A percentile compares a stretch with the other conserved stretches of the same genome.
phyloP scores from a whole-genome alignment of 495 filamentous ascomycete genomes.

The Penicillium crystallinum region DNA sequence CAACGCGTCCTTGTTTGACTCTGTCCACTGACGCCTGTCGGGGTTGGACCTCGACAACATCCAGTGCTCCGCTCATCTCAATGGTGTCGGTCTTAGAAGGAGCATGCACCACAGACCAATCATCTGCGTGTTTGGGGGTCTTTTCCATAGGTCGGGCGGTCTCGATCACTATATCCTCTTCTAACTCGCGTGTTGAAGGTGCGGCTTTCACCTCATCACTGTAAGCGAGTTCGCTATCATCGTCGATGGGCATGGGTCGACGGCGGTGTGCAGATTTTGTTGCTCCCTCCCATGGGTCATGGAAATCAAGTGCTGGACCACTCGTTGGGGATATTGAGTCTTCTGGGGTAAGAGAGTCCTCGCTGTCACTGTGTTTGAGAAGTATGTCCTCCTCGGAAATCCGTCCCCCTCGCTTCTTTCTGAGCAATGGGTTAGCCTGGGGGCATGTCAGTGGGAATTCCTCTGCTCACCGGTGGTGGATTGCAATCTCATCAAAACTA shows the following conservation, averaged over 20 bases:
- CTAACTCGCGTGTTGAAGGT: not conserved
- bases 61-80: constrained; percentile 20
- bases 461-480: constrained; percentile 35
- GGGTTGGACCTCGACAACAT: constrained; percentile 21
- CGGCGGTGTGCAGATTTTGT: not conserved
- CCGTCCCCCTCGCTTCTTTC: constrained; percentile 4
- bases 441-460: not conserved
- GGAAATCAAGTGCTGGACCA: constrained; percentile 10
- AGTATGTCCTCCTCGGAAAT: constrained; percentile 18
- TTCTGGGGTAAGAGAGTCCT: constrained; percentile 6
- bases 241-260: not conserved
- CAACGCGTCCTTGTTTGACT: constrained; percentile 29
- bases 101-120: constrained; percentile 22
- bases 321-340: constrained; percentile 21
- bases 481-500: constrained; percentile 47
- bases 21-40: constrained; percentile 17
- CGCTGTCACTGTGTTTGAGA: constrained; percentile 7
- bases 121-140: constrained; percentile 4
- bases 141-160: constrained; percentile 17
- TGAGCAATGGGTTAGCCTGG: not conserved
- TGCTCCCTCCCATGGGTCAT: constrained; percentile 12
- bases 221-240: not conserved
- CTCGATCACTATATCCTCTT: constrained; percentile 25
- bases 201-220: not conserved
- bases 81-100: constrained; percentile 10